Evolutionary conservation across 108 stramenopile species (phyloP), one percentile per base, ranked within the genome.

Genomic region (Nitzschia palea): DNA sequence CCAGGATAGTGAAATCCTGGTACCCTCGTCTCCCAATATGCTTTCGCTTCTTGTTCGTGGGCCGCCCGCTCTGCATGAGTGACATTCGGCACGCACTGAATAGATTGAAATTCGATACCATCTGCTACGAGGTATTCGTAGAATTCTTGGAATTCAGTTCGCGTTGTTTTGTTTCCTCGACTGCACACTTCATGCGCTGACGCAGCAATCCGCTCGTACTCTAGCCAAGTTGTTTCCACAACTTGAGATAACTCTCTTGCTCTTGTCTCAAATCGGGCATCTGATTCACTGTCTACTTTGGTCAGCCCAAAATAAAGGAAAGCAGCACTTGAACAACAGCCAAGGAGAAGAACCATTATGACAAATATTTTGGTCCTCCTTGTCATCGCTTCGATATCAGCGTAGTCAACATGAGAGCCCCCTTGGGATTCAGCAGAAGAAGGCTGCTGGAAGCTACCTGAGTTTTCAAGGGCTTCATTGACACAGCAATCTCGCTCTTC

Each of bases 31-130:
- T 30, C 63, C 37, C 58, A 73, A 31, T 35, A 73, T 20, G 23
- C 26, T 17, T 15, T 10, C 3, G 71, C 63, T 26, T 73, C 71
- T 10, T 3, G 32, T 57, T 73, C 71, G 31, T 47, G 20, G 26
- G 33, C 55, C 1, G 63, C 28, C 14, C 71, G 50, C 9, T 65
- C 31, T 1, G 17, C 63, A 26, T 73, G 50, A 4, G 63, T 73
- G 15, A 73, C 56, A 32, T 65, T 65, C 25, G 71, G 64, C 14
- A 23, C 33, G 47, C 18, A 65, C 56, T 71, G 62, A 14, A 62
- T 63, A 27, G 64, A 42, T 32, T 80, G 69, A 42, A 80, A 75
- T 9, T 67, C 65, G 22, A 80, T 36, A 12, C 74, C 74, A 18
- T 18, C 47, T n/a, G 34, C 29, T 15, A 33, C 29, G 17, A 80